Evolutionary conservation across 2,329 filamentous ascomycete genomes (phyloP).

Genomic region (Moelleriella libera): DNA sequence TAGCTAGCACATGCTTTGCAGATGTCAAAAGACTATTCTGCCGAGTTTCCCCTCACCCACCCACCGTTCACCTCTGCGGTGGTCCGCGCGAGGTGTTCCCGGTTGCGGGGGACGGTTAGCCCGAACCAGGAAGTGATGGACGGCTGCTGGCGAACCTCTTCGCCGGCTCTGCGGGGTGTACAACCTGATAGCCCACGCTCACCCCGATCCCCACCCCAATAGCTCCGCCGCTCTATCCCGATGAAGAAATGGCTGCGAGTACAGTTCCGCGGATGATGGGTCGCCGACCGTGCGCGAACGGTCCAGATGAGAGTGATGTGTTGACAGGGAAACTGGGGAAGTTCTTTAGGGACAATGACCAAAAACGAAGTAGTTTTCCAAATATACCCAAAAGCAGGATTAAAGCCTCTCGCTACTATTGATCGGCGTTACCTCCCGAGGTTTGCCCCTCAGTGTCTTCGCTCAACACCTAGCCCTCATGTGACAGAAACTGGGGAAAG

Average conservation of each 20-base stretch:
- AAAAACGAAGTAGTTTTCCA: background rate
- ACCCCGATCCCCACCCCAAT: slow-evolving; percentile 2
- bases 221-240: slow-evolving; percentile 1
- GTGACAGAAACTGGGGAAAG: background rate
- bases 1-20: background rate
- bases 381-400: background rate
- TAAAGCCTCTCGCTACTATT: background rate
- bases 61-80: background rate
- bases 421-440: slow-evolving; percentile 1
- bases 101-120: background rate
- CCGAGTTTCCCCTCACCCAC: slow-evolving; percentile 1
- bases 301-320: background rate
- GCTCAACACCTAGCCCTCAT: background rate
- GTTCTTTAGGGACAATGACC: background rate
- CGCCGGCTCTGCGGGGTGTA: background rate
- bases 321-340: slow-evolving; percentile 1
- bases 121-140: background rate
- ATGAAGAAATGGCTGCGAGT: slow-evolving; percentile 5
- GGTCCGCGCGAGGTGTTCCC: background rate
- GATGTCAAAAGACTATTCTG: background rate
- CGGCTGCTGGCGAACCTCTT: background rate
- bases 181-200: background rate
- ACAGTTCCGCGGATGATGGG: slow-evolving; percentile 1
- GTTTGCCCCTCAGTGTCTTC: background rate
- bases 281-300: slow-evolving; percentile 2